phyloP scores from a whole-genome alignment of 352 stramenopile species.

The Globisporangium iwayamae region DNA sequence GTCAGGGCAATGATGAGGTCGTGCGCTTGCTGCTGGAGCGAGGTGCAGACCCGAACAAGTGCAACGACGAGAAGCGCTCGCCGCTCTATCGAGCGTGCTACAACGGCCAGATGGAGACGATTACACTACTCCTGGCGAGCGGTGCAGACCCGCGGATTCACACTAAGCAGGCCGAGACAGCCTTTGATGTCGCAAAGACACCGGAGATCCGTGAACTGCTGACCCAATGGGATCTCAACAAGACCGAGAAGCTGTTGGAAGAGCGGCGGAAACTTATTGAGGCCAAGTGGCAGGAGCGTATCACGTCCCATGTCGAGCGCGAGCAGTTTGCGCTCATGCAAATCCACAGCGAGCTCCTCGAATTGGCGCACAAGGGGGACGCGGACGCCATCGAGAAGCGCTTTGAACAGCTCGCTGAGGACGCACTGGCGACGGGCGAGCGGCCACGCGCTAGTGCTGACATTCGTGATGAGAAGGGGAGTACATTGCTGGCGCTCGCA shows the following conservation, averaged over 20 bases:
- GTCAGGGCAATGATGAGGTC: constrained; percentile 75
- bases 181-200: constrained; percentile 86
- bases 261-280: constrained; percentile 65
- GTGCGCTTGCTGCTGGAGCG: constrained; percentile 65
- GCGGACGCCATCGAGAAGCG: constrained; percentile 42
- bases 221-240: constrained; percentile 62
- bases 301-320: constrained; percentile 82
- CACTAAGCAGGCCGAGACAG: constrained; percentile 72
- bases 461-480: constrained; percentile 76
- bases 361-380: constrained; percentile 42
- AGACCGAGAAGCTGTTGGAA: constrained; percentile 67
- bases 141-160: constrained; percentile 71
- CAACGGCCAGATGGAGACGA: constrained; percentile 76
- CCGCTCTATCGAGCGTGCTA: constrained; percentile 83
- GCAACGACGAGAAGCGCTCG: constrained; percentile 81
- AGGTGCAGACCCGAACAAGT: constrained; percentile 83
- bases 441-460: constrained; percentile 63
- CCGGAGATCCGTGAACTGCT: constrained; percentile 57
- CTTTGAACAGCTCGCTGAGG: constrained; percentile 71
- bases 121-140: constrained; percentile 62
- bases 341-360: constrained; percentile 76
- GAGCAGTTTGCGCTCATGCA: constrained; percentile 80
- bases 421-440: constrained; percentile 56
- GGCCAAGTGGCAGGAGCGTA: constrained; percentile 77
- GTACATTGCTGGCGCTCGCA: constrained; percentile 70